Base-by-base conservation (phyloP, 306 rosid species). In the Quercus parvula region DNA sequence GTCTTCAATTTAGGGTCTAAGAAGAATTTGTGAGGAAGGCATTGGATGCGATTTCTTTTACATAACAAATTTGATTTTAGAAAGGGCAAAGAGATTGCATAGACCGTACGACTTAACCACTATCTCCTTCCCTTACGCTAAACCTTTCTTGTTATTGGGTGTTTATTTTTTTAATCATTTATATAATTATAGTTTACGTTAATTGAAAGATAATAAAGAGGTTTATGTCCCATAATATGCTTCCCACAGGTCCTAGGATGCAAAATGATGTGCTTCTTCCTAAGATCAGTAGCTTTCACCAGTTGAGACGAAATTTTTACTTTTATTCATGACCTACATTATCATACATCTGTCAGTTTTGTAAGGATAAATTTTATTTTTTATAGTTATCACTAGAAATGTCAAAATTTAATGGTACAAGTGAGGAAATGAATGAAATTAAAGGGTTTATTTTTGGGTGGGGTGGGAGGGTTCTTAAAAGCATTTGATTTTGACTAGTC, bases 1-100 rank as follows among this genome's bases (percentile, higher is more conserved):
- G 84, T 81, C 80, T 75, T 79, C 56, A 44, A 68, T 74, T 78
- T 78, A 70, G 62, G 81, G 75, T 44, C 83, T 44, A 78, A 66
- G 75, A 76, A 84, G 73, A 67, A 76, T 75, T 56, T 63, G 41
- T 17, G 25, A 44, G 75, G 6, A 35, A 58, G 52, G 72, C 83
- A 73, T 77, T 81, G 75, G 85, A 77, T 84, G 77, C 78, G 54
- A 14, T 68, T 67, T 74, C 71, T 64, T 74, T 77, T 77, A 38
- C 57, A 73, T 35, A 61, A 52, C 72, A 55, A 80, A 44, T 49
- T 62, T 31, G 22, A 52, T 54, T 64, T n/a, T 28, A 31, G 25
- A 56, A 56, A 19, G 57, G 41, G 67, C 51, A 15, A 70, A 67
- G 46, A 63, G 82, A 35, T 66, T 76, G 74, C 58, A 73, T 25